Conservation (phyloP, 768 basidiomycete genomes). For the Trametes maxima region DNA sequence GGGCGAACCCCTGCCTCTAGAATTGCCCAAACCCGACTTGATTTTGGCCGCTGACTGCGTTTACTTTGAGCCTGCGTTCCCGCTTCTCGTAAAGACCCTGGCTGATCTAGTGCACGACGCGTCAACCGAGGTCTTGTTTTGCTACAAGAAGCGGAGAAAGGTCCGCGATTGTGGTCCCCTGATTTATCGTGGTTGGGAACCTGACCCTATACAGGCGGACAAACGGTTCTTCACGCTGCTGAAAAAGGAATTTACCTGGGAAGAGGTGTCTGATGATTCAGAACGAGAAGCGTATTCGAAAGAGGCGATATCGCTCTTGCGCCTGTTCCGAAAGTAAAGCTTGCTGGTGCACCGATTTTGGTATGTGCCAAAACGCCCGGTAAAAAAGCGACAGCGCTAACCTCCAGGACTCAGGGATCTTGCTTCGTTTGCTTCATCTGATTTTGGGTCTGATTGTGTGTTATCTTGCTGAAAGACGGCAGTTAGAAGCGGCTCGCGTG, state of each 20-base stretch:
- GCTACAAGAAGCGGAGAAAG: conserved; percentile 93
- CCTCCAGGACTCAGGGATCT: too few relatives aligned
- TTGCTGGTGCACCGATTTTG: neutral
- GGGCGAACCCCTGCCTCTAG: conserved; percentile 60
- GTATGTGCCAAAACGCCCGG: neutral
- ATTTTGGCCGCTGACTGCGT: conserved; percentile 94
- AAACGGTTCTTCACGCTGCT: conserved; percentile 82
- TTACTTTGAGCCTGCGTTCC: conserved; percentile 93
- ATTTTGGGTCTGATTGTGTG: too few relatives aligned
- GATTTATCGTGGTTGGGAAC: neutral
- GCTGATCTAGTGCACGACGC: conserved; percentile 52
- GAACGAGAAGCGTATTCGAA: conserved; percentile 54
- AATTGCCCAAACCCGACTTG: conserved; percentile 53
- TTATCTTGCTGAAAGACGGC: too few relatives aligned
- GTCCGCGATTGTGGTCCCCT: conserved; percentile 38
- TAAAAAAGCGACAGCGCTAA: too few relatives aligned
- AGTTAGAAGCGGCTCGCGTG: too few relatives aligned
- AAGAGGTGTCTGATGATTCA: conserved; percentile 67
- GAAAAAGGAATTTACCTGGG: conserved; percentile 78
- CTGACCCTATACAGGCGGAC: conserved; percentile 61
- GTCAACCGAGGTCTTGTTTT: conserved; percentile 77
- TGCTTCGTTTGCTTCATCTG: too few relatives aligned
- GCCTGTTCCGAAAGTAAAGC: conserved; percentile 37
- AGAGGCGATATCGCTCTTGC: conserved; percentile 69
- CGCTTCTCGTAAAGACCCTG: conserved; percentile 81